Base-by-base conservation (phyloP, 768 basidiomycete genomes). In the Punctularia strigosozonata region DNA sequence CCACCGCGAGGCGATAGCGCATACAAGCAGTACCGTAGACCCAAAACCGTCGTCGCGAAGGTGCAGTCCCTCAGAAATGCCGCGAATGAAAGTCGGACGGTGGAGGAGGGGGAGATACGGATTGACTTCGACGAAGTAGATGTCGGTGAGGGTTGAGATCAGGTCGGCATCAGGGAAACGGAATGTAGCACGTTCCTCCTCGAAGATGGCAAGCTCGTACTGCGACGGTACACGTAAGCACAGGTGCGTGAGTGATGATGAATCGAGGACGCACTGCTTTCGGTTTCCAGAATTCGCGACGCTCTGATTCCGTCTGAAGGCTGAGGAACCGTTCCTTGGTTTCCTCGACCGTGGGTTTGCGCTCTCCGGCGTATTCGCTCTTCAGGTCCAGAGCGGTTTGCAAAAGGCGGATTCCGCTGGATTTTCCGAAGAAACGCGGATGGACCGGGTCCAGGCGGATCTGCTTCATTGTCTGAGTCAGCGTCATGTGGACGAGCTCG, bases 211-310 rank as follows among this genome's bases (percentile, higher is more conserved):
- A 8, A 10, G 8, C 18, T 34, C 33, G 10, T 19, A 34, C 33
- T 34, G 33, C 8, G 19, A 34, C 33, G 8, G 8, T 10, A 10
- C 19, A 34, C 33, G 10, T 34, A 8, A 28, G 8, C 12, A 34
- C 10, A 34, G 18, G 20, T 8, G 33, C 33, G 24, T 40, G 6
- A 13, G 14, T 18, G 31, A 14, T 30, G 14, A 14, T 18, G 26
- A 6, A 12, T 7, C 12, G 30, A 34, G 24, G 35, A 56, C 67
- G 36, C 34, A 73, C 73, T 7, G 64, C 53, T 33, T 67, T 69
- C 31, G 57, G 44, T 4, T 59, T 53, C 76, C 74, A 77, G 43
- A 69, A 72, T 41, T 75, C 68, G 4, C 57, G 53, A 20, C 72
- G 63, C 41, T 58, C 63, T n/a, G n/a, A n/a, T n/a, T n/a, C n/a